Conservation (phyloP, 176 grass and related monocot genomes). For the Avena atlantica region DNA sequence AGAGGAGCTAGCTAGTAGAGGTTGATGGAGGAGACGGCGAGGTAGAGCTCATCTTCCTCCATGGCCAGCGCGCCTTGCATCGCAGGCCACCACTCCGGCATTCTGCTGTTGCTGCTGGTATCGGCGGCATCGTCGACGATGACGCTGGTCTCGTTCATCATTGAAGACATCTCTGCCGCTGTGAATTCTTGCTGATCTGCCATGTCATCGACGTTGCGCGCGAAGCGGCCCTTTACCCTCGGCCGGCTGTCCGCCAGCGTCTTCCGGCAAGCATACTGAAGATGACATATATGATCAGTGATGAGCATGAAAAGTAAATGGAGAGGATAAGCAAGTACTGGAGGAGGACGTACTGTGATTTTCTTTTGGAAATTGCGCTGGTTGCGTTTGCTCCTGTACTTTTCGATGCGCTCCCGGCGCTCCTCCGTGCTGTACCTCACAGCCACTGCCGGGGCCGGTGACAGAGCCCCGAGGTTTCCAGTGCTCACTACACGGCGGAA, state of each 20-base stretch:
- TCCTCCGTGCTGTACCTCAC: conserved; percentile 62
- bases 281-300: not conserved
- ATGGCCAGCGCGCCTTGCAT: conserved; percentile 49
- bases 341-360: conserved; percentile 64
- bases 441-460: not conserved
- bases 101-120: not conserved
- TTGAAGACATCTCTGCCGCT: not conserved
- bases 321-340: not conserved
- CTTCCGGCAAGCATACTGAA: conserved; percentile 91
- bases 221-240: conserved; percentile 84
- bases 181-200: conserved; percentile 4
- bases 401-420: conserved; percentile 81
- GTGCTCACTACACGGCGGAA: not conserved
- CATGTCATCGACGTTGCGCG: conserved; percentile 49
- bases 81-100: conserved; percentile 53
- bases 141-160: not conserved
- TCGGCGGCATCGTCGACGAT: not conserved
- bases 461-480: not conserved
- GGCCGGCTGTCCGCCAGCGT: conserved; percentile 81
- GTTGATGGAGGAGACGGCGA: conserved; percentile 50
- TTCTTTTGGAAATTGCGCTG: conserved; percentile 92
- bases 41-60: conserved; percentile 52
- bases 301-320: not conserved
- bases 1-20: conserved; percentile 26
- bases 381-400: conserved; percentile 84